A percentile compares a stretch with the other conserved stretches of the same genome.
phyloP scores from a whole-genome alignment of 768 basidiomycete species.

The Amanita inopinata region DNA sequence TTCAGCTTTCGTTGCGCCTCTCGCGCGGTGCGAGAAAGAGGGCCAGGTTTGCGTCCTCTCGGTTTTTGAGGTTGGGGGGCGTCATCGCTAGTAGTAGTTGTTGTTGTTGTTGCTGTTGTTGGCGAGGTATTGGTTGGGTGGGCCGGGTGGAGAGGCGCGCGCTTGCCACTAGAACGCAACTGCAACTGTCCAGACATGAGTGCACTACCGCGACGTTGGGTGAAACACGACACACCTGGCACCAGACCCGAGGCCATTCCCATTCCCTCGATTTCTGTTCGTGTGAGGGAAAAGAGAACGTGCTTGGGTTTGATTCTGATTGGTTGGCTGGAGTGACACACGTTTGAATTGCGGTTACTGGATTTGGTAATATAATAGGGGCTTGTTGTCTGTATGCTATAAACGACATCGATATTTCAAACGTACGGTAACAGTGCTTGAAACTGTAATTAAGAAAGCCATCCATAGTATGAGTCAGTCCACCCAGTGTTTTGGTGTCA shows the following conservation, averaged over 20 bases:
- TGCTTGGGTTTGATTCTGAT: conserved; percentile 4
- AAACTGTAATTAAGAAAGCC: no score
- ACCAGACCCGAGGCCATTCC: neutral
- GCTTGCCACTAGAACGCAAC: no score
- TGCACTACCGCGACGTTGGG: neutral
- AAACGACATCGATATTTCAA: no score
- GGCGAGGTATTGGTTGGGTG: neutral
- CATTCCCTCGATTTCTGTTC: no score
- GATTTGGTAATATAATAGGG: neutral
- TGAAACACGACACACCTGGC: conserved; percentile 1
- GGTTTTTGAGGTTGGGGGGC: conserved; percentile 29
- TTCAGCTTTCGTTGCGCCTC: conserved; percentile 88
- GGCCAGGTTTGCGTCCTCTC: conserved; percentile 67
- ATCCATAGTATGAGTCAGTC: no score
- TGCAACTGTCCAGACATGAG: neutral
- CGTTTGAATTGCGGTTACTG: neutral
- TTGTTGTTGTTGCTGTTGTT: no score
- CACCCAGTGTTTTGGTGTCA: no score
- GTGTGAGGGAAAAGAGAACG: conserved; percentile 6
- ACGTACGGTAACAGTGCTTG: no score
- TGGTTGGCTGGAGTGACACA: conserved; percentile 1
- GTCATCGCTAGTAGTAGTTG: neutral
- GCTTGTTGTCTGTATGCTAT: no score
- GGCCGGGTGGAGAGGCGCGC: neutral
- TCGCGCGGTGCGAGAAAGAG: conserved; percentile 64